phyloP scores from a whole-genome alignment of 2,329 filamentous ascomycete species.

The Ciborinia camelliae region DNA sequence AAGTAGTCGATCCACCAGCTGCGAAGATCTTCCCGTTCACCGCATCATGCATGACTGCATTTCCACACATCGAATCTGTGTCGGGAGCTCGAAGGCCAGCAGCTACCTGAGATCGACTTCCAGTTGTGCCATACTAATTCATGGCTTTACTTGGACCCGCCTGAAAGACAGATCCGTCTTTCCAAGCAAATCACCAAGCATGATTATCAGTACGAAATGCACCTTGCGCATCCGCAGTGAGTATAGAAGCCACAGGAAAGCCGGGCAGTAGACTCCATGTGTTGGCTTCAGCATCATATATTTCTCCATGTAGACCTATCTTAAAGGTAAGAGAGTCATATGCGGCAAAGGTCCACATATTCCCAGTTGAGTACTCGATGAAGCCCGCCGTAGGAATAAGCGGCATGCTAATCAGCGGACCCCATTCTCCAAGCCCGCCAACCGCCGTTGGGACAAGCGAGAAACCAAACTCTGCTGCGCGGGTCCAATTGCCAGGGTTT shows the following conservation, averaged over 20 bases:
- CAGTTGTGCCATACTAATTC: constrained; percentile 54
- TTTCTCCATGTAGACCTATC: constrained; percentile 40
- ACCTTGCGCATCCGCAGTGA: constrained; percentile 47
- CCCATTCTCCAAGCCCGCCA: constrained; percentile 22
- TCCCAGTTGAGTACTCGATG: constrained; percentile 20
- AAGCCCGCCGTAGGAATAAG: constrained; percentile 25
- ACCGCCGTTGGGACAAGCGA: constrained; percentile 3
- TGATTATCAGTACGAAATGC: constrained; percentile 51
- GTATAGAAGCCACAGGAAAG: constrained; percentile 46
- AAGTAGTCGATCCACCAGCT: constrained; percentile 48
- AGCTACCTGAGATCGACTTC: constrained; percentile 41
- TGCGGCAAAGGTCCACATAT: constrained; percentile 24
- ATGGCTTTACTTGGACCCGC: constrained; percentile 42
- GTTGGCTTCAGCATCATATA: constrained; percentile 46
- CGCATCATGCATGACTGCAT: constrained; percentile 57
- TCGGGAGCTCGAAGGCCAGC: constrained; percentile 46
- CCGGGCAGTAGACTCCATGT: constrained; percentile 47
- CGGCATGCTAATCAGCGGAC: constrained; percentile 25
- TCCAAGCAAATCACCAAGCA: constrained; percentile 42
- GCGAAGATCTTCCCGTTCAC: constrained; percentile 52
- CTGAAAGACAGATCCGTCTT: constrained; percentile 30
- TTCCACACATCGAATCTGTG: constrained; percentile 53
- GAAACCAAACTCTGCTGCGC: constrained; percentile 22
- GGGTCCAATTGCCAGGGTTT: constrained; percentile 23
- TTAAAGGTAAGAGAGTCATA: constrained; percentile 17